Percentiles rank a stretch among this genome's conserved stretches.
These are phyloP conservation scores for Malassezia dermatis DNA, from an alignment of 1,284 basidiomycete genomes.

Conservation along the genomic window DNA sequence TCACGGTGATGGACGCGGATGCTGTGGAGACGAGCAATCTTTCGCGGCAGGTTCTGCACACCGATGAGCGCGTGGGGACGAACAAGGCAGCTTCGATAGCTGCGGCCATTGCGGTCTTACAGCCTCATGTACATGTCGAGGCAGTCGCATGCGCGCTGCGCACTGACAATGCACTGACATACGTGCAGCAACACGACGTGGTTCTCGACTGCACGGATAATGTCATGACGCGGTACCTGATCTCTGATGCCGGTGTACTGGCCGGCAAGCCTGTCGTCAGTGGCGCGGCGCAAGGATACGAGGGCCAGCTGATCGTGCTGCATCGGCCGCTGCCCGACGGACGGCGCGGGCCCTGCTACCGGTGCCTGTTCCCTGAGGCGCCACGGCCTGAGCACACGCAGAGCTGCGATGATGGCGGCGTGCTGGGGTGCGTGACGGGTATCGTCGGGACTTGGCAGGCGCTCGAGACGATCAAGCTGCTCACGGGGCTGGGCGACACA, in stretches of 20 bases:
- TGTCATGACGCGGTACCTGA: constrained; percentile 76
- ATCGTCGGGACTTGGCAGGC: constrained; percentile 86
- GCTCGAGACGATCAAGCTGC: constrained; percentile 66
- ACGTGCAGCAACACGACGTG: constrained; percentile 52
- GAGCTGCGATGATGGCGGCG: constrained; percentile 80
- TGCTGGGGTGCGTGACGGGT: constrained; percentile 80
- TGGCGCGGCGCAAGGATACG: constrained; percentile 81
- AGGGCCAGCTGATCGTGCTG: constrained; percentile 63
- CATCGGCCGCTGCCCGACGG: constrained; percentile 22
- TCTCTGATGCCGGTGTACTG: constrained; percentile 76
- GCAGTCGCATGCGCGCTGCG: constrained; percentile 20
- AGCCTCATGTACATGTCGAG: constrained; percentile 29
- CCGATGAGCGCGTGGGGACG: constrained; percentile 65
- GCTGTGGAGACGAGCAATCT: constrained; percentile 82
- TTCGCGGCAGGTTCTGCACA: constrained; percentile 84
- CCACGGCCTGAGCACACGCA: constrained; percentile 39
- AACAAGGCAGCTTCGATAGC: constrained; percentile 71
- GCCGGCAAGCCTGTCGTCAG: constrained; percentile 71
- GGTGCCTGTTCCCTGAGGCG: constrained; percentile 71
- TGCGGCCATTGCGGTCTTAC: constrained; percentile 49
- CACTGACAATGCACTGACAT: constrained; percentile 25
- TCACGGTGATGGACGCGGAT: constrained; percentile 86
- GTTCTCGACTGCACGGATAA: constrained; percentile 95
- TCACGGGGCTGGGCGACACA: constrained; percentile 31
- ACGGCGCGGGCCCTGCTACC: constrained; percentile 72